phyloP scores from a whole-genome alignment of 2,329 filamentous ascomycete genomes.

The Fusarium sp. region DNA sequence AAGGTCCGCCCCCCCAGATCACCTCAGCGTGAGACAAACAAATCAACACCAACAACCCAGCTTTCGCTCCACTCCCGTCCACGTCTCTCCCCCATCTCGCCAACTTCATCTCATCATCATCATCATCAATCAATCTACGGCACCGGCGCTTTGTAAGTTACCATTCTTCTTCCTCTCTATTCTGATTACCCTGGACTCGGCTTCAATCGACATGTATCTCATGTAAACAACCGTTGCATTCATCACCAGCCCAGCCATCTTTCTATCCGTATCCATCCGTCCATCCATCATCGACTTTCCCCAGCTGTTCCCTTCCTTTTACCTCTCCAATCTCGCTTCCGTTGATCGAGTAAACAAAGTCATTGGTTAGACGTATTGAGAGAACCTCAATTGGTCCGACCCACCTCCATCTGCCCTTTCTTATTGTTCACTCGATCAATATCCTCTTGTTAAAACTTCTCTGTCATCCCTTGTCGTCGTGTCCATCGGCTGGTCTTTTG shows the following conservation, averaged over 20 bases:
- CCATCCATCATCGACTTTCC: slow-evolving; percentile 22
- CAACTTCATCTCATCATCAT: slow-evolving; percentile 39
- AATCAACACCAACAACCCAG: slow-evolving; percentile 41
- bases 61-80: slow-evolving; percentile 38
- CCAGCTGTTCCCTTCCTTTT: neutral
- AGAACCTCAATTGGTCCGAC: slow-evolving; percentile 47
- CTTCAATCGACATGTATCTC: neutral
- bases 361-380: slow-evolving; percentile 49
- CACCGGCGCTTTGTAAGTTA: slow-evolving; percentile 41
- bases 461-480: slow-evolving; percentile 9
- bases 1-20: slow-evolving; percentile 18
- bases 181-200: slow-evolving; percentile 33
- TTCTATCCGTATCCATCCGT: neutral
- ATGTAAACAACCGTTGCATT: slow-evolving; percentile 19
- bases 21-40: slow-evolving; percentile 37
- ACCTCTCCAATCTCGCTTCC: slow-evolving; percentile 4
- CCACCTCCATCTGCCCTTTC: slow-evolving; percentile 33
- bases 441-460: slow-evolving; percentile 22
- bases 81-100: slow-evolving; percentile 40
- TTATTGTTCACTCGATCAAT: neutral
- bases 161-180: neutral
- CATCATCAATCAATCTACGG: slow-evolving; percentile 29
- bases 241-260: slow-evolving; percentile 11
- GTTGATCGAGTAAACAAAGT: slow-evolving; percentile 53
- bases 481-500: slow-evolving; percentile 21